Base-by-base conservation (phyloP, 345 rosid genomes). In the Euphorbia lathyris region DNA sequence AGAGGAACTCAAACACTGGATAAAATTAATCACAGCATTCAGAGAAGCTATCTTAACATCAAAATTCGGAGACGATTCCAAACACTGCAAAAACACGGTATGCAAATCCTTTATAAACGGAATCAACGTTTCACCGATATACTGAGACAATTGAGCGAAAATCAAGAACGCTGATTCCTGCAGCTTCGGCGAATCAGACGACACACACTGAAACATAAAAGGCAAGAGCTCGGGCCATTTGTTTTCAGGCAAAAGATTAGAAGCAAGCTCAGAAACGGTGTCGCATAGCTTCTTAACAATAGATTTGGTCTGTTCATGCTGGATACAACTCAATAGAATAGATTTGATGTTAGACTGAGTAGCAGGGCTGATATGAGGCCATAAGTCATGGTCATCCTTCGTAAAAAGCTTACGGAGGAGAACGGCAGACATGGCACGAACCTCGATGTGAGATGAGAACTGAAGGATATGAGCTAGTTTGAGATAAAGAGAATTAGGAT, bases 171-270 rank as follows among this genome's bases (percentile, higher is more conserved):
- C 90, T 0, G 97, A 91, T 71, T 96, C 99, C 84, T 96, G 98
- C 72, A 92, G 72, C 69, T 90, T 92, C 10, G 84, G 80, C 3
- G 92, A 81, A 78, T 90, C 93, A 0, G 96, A 89, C 0, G 94
- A 83, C 0, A 96, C 97, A 69, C 98, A 96, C 81, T 89, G 94
- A 68, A 96, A 96, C 87, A 96, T 90, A 56, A 92, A 96, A 3
- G 98, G 99, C 29, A 96, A 67, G 43, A 96, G 77, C 86, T 96
- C 99, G 1, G 99, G 99, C 99, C 99, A 96, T 0, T 90, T 94
- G 29, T 90, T 88, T 1, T 92, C 97, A 2, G 89, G 90, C 23
- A 96, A 63, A 70, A 96, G 88, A 59, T 90, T 86, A 0, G 97
- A 89, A 19, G 99, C 98, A 45, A 96, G 91, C 83, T 96, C 99